phyloP scores from a whole-genome alignment of 345 rosid genomes.

The Salix exigua region DNA sequence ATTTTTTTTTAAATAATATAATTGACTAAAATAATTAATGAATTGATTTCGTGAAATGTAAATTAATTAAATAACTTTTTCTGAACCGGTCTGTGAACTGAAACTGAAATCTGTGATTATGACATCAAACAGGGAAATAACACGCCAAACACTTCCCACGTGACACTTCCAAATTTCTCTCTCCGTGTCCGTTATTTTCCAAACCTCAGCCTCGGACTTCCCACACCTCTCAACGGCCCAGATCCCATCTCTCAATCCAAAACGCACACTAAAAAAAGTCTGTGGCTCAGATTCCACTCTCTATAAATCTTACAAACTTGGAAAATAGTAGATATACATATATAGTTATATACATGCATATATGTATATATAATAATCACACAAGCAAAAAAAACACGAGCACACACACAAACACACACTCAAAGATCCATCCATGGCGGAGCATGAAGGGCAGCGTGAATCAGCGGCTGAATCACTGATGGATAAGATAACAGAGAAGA shows the following conservation, averaged over 20 bases:
- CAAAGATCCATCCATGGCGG: constrained; percentile 34
- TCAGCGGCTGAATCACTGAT: constrained; percentile 37
- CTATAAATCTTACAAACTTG: neutral
- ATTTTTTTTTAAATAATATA: no score
- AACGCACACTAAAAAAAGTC: neutral
- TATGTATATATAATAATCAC: no score
- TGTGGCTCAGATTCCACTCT: no score
- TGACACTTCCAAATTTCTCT: neutral
- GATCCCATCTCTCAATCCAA: constrained; percentile 17
- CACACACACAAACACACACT: neutral
- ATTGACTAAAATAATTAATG: no score
- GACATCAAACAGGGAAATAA: neutral
- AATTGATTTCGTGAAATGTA: no score
- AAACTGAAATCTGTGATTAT: neutral
- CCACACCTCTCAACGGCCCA: constrained; percentile 16
- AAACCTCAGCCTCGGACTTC: constrained; percentile 26
- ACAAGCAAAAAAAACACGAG: no score
- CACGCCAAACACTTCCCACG: neutral
- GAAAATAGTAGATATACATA: neutral
- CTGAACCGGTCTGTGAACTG: no score
- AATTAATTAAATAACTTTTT: no score
- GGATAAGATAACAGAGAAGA: constrained; percentile 54
- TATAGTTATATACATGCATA: neutral
- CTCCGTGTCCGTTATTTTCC: constrained; percentile 20
- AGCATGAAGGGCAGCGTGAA: constrained; percentile 23